Base-by-base conservation (phyloP, 2,329 filamentous ascomycete species). In the Cryphonectria nitschkei region DNA sequence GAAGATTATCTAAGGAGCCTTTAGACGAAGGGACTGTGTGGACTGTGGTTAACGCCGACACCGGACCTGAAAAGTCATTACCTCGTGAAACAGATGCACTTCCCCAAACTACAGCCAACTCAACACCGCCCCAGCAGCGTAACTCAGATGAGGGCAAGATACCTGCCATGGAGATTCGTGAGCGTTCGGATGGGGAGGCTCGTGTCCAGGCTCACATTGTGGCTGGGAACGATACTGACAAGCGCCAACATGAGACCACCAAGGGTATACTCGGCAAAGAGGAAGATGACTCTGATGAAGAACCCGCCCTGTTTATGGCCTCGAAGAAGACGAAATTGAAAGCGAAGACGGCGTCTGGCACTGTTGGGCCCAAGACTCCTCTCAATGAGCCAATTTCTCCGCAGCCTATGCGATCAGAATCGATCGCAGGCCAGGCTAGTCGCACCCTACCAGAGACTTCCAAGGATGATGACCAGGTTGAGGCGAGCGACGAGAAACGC, bases 1-100 rank as follows among this genome's bases (percentile, higher is more conserved):
- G 78, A 56, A 78, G 76, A 2, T 75, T 81, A 11, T 78, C 79
- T n/a, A 79, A 79, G 52, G 77, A 75, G 54, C 79, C 80, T 6
- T 67, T 81, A 16, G 80, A 81, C 56, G 79, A 79, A 32, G 79
- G 78, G 29, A 75, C 76, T 8, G 75, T 72, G 22, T 81, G 80
- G 80, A 81, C 78, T 6, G 76, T 79, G 2, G 79, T 81, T 32
- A 77, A 80, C 41, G 32, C 72, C 39, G 56, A 66, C 19, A 29
- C 52, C 19, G 29, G 26, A 43, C 37, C 50, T 14, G 26, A 66
- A 46, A 43, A 37, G 5, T 41, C 56, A 50, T 43, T 65, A 9
- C n/a, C 37, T 8, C 60, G 32, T 26, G 22, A 39, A 11, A 39
- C n/a, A 13, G 16, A 19, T 43, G 26, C 3, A 32, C 34, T 29